These are phyloP conservation scores for Pseudopediastrum boryanum DNA, from an alignment of 139 green algal species.

Conservation along the genomic window DNA sequence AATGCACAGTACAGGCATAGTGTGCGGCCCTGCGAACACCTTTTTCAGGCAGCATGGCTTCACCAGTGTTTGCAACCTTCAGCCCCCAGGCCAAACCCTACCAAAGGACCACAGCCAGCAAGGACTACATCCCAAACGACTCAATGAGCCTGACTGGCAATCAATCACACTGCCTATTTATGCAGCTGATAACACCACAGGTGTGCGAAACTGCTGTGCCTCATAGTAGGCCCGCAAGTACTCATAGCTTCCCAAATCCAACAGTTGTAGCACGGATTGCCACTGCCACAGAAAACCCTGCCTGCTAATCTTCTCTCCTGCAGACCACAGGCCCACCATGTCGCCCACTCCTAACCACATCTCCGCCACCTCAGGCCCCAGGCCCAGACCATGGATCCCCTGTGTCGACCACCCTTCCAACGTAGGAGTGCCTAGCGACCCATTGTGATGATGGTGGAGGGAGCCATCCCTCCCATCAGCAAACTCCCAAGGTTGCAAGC, in stretches of 20 bases:
- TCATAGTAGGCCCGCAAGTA: conserved; percentile 25
- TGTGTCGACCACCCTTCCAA: not conserved
- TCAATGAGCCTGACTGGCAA: no score
- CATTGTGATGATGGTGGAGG: no score
- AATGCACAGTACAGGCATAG: no score
- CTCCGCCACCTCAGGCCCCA: conserved; percentile 12
- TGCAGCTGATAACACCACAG: conserved; percentile 22
- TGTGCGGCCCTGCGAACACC: no score
- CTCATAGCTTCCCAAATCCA: not conserved
- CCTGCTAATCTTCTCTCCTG: not conserved
- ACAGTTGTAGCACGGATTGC: not conserved
- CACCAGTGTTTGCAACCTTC: no score
- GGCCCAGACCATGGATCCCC: not conserved
- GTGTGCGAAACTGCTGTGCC: conserved; percentile 21
- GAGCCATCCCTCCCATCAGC: no score
- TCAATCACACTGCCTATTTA: no score
- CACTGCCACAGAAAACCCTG: conserved; percentile 8
- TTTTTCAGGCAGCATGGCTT: no score
- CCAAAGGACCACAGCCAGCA: no score
- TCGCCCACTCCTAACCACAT: conserved; percentile 25
- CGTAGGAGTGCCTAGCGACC: not conserved
- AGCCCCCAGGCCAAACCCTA: no score
- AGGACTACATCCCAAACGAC: no score
- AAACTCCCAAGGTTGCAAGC: no score
- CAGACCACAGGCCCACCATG: conserved; percentile 6